Evolutionary conservation across 1,284 basidiomycete genomes (phyloP).

Genomic region (Sanghuangporus sanghuang): DNA sequence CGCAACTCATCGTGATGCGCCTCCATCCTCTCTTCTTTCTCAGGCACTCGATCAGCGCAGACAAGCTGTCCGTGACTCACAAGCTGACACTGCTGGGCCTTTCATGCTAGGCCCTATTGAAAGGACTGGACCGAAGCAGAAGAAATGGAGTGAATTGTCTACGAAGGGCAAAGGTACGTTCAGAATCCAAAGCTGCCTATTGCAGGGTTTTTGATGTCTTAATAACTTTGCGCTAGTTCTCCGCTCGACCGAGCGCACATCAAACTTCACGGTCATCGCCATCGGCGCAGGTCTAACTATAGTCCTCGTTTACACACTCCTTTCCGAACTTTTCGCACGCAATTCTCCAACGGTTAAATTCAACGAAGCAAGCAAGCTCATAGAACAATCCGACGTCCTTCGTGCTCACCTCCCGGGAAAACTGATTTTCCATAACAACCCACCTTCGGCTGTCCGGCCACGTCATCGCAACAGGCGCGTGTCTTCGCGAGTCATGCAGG

Average conservation of each 20-base stretch:
- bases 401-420: conserved; percentile 57
- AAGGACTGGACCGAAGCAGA: conserved; percentile 49
- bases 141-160: conserved; percentile 81
- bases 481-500: conserved; percentile 65
- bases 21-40: conserved; percentile 51
- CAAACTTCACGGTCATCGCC: conserved; percentile 80
- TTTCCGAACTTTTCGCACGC: conserved; percentile 85
- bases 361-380: conserved; percentile 79
- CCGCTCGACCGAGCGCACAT: conserved; percentile 73
- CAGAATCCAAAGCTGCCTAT: not conserved
- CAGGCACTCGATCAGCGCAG: conserved; percentile 63
- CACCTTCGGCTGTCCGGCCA: conserved; percentile 62
- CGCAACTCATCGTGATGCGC: conserved; percentile 45
- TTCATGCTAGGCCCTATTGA: conserved; percentile 75
- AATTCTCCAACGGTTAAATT: conserved; percentile 92
- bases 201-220: conserved; percentile 14
- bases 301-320: conserved; percentile 79
- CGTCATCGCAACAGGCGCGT: conserved; percentile 77
- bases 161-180: conserved; percentile 78
- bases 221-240: conserved; percentile 43
- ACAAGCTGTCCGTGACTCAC: conserved; percentile 31
- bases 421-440: conserved; percentile 71
- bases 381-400: conserved; percentile 71
- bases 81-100: conserved; percentile 66
- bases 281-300: conserved; percentile 79